Base-by-base conservation (phyloP, 345 rosid species). In the Aquilaria malaccensis region DNA sequence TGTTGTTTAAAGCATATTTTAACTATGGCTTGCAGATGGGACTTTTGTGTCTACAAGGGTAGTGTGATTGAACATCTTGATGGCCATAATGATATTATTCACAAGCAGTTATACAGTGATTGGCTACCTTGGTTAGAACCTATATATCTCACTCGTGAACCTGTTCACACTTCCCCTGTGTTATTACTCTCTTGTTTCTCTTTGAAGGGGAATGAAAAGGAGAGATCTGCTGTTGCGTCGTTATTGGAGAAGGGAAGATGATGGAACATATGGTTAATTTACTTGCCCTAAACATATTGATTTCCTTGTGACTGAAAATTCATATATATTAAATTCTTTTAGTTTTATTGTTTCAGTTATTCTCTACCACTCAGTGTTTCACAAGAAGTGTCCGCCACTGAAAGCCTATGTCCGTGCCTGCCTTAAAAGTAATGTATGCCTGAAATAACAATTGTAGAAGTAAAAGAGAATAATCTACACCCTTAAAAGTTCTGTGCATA, bases 391-490 rank as follows among this genome's bases (percentile, higher is more conserved):
- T 70, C 84, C 88, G 33, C 81, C 79, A 9, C 91, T 85, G 76
- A 88, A 77, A 73, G 86, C 85, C 82, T 89, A 74, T 72, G 76
- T 87, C 51, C 95, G 95, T 64, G 95, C 89, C 68, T 85, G 91
- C 95, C 93, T 92, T 80, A 89, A 87, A 89, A 89, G 95, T 87
- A 92, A 89, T 80, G 91, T 85, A 85, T 77, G 95, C 96, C 81
- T 72, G 57, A 66, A 58, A 59, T 67, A 37, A 37, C 22, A 37
- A 37, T 37, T 37, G 75, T 78, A 49, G 31, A 58, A 68, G 48
- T 55, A 50, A 30, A 67, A 68, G 11, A 64, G 57, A 61, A 33
- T 56, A 29, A 33, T 47, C 32, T 48, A 0, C n/a, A 55, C 55
- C 60, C 48, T 56, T 41, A 33, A 3, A 15, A 41, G 41, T 62